phyloP scores from a whole-genome alignment of 768 basidiomycete species.

The Phallus indusiatus region DNA sequence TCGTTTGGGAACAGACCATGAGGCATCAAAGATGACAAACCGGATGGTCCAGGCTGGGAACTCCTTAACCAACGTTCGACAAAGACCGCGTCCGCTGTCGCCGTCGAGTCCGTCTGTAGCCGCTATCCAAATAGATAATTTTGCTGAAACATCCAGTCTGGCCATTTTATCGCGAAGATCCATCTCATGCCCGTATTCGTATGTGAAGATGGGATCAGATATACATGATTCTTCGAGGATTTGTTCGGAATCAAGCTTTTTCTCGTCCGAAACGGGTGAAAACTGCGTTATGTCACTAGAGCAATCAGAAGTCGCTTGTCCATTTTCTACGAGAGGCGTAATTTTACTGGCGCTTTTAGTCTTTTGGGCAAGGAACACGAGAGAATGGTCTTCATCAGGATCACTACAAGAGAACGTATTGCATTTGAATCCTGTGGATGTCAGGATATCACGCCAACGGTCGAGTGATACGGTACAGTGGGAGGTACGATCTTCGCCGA shows the following conservation, averaged over 20 bases:
- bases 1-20: constrained; percentile 10
- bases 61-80: constrained; percentile 22
- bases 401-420: neutral
- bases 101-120: constrained; percentile 22
- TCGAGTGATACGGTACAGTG: neutral
- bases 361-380: neutral
- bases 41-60: constrained; percentile 22
- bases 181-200: constrained; percentile 13
- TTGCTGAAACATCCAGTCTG: constrained; percentile 3
- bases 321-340: neutral
- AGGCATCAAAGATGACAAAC: constrained; percentile 19
- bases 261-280: neutral
- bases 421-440: neutral
- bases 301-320: neutral
- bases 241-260: neutral
- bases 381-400: neutral
- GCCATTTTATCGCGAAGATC: constrained; percentile 12
- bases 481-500: neutral
- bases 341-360: neutral
- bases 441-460: neutral
- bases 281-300: neutral
- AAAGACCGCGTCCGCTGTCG: constrained; percentile 22
- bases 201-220: constrained; percentile 8
- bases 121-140: constrained; percentile 20
- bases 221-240: neutral